phyloP scores from a whole-genome alignment of 2,329 filamentous ascomycete genomes.

The Xylaria sp. region DNA sequence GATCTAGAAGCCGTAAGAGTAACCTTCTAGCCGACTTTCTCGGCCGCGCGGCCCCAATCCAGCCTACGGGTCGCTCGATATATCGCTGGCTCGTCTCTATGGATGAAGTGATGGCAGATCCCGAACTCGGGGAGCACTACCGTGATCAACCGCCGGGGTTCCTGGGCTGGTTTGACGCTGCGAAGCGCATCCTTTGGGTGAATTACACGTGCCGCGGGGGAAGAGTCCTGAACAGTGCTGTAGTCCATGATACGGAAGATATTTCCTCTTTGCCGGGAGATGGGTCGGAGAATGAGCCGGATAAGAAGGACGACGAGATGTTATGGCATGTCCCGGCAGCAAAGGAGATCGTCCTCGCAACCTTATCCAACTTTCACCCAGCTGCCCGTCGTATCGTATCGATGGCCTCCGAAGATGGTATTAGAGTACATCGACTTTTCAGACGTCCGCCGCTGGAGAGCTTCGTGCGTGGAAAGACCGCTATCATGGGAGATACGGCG shows the following conservation, averaged over 20 bases:
- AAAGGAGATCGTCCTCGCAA: constrained; percentile 29
- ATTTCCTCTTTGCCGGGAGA: not conserved
- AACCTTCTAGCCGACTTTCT: constrained; percentile 34
- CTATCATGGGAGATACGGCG: constrained; percentile 36
- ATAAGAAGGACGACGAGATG: constrained; percentile 15
- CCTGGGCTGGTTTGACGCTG: constrained; percentile 29
- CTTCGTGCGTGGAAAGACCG: constrained; percentile 38
- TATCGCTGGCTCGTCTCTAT: constrained; percentile 40
- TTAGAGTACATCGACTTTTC: constrained; percentile 37
- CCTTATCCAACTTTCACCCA: constrained; percentile 36
- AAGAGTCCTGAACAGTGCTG: constrained; percentile 35
- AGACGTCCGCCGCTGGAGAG: constrained; percentile 33
- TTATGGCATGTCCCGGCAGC: constrained; percentile 30
- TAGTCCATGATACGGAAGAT: constrained; percentile 32
- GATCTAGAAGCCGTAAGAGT: constrained; percentile 32
- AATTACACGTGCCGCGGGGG: constrained; percentile 36
- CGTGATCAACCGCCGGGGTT: constrained; percentile 34
- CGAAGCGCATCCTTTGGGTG: constrained; percentile 32
- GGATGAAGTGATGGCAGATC: constrained; percentile 31
- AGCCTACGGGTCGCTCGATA: constrained; percentile 38
- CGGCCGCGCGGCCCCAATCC: constrained; percentile 20
- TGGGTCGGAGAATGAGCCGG: not conserved
- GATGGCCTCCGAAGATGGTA: constrained; percentile 39
- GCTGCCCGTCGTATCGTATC: constrained; percentile 27
- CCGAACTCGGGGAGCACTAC: constrained; percentile 30